Evolutionary conservation across 2,329 filamentous ascomycete species (phyloP).

Genomic region (Diaporthe citriasiana): DNA sequence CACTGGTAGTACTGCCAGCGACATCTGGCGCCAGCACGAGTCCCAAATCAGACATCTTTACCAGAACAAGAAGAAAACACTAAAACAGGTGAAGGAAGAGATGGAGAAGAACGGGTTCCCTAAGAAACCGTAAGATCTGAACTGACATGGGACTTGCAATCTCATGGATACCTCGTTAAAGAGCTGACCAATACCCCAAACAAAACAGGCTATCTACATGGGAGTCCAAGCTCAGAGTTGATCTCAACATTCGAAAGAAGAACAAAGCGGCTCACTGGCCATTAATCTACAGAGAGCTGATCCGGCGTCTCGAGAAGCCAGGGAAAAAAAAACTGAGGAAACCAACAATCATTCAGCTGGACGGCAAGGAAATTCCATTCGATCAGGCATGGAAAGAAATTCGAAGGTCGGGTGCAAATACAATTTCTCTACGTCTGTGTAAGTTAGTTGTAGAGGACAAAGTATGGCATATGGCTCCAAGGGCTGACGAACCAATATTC

Average conservation of each 20-base stretch:
- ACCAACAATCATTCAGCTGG: neutral
- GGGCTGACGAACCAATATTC: neutral
- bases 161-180: neutral
- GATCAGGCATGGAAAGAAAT: conserved; percentile 22
- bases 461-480: neutral
- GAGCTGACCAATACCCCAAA: neutral
- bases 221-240: conserved; percentile 21
- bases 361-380: neutral
- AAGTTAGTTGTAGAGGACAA: neutral
- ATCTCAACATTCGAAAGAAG: conserved; percentile 12
- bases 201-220: conserved; percentile 1
- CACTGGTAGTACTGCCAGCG: neutral
- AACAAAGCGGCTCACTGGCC: neutral
- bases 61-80: neutral
- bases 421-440: neutral
- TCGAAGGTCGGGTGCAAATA: neutral
- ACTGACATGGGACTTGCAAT: neutral
- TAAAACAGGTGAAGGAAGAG: neutral
- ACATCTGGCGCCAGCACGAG: conserved; percentile 4
- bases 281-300: conserved; percentile 1
- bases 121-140: neutral
- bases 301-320: neutral
- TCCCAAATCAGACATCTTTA: neutral
- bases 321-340: neutral
- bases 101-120: conserved; percentile 20